phyloP scores from a whole-genome alignment of 116 monocot genomes.

The Trichopus zeylanicus region DNA sequence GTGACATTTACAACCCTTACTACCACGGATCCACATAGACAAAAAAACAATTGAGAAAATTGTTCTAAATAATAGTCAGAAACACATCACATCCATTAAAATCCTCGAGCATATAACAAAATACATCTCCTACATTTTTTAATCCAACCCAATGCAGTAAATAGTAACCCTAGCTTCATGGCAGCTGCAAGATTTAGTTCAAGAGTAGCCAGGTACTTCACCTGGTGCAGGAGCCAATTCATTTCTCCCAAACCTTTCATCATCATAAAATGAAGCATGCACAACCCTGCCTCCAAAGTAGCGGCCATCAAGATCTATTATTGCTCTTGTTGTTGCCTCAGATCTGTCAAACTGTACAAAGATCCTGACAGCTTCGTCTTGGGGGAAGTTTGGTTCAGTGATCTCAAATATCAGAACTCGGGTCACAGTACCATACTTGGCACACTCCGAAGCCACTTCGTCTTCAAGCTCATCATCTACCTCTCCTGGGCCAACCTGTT shows the following conservation, averaged over 20 bases:
- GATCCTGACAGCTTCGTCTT: constrained; percentile 80
- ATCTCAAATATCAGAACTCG: constrained; percentile 86
- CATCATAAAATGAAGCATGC: constrained; percentile 62
- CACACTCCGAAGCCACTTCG: constrained; percentile 79
- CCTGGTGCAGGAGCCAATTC: constrained; percentile 71
- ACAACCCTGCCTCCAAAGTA: constrained; percentile 82
- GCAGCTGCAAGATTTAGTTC: neutral
- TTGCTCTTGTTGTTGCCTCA: constrained; percentile 72
- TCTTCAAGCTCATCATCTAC: constrained; percentile 93
- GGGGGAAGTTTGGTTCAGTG: constrained; percentile 65
- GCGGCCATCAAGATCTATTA: constrained; percentile 75
- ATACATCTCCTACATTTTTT: no score
- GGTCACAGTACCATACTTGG: constrained; percentile 70
- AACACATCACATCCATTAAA: no score
- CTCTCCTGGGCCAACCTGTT: constrained; percentile 87
- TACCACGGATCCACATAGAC: no score
- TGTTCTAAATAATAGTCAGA: no score
- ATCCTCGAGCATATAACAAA: no score
- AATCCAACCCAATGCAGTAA: no score
- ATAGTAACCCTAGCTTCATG: no score
- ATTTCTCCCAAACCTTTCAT: constrained; percentile 63
- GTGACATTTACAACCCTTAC: no score
- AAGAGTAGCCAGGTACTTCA: constrained; percentile 52
- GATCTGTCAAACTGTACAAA: constrained; percentile 86
- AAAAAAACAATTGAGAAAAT: no score